Base-by-base conservation (phyloP, 345 rosid species). In the Moricandia arvensis region DNA sequence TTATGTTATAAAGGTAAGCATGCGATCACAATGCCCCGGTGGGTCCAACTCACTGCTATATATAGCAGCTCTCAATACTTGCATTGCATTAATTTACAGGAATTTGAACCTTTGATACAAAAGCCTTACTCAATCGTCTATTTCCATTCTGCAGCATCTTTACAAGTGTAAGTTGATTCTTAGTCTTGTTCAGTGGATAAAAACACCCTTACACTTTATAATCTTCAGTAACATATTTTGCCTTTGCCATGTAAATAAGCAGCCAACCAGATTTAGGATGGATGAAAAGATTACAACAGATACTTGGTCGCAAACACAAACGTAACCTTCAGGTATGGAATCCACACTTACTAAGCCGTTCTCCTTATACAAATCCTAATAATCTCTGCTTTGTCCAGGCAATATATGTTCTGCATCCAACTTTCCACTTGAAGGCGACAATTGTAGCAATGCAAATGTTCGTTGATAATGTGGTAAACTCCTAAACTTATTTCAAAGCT, bases 201-300 rank as follows among this genome's bases (percentile, higher is more conserved):
- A n/a, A 26, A 3, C 15, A 15, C 47, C 29, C n/a, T 76, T 74
- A 2, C 43, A 64, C 51, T 43, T 58, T 55, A 58, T 43, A 26
- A 55, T 30, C 37, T 63, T 8, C 35, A 45, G 3, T 63, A 64
- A 74, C 24, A 45, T 16, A 5, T 24, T 26, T 73, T 57, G 13
- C 41, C 24, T 68, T n/a, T 45, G 3, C 63, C 37, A 54, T 67
- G 64, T 62, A 58, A 57, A 75, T 69, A 8, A 69, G 64, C 85
- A 92, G 97, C 30, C 93, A 85, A 66, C 98, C 96, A 21, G 97
- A 95, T 82, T 63, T 95, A 79, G 97, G 97, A 85, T 95, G 98
- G 97, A 89, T 95, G 85, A 88, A 86, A 84, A 89, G 94, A 74
- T 81, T 95, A 55, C 90, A 95, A 67, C 97, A 93, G 68, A 88